Base-by-base conservation (phyloP, 495 filamentous ascomycete species). In the Aspergillus saccharolyticus region DNA sequence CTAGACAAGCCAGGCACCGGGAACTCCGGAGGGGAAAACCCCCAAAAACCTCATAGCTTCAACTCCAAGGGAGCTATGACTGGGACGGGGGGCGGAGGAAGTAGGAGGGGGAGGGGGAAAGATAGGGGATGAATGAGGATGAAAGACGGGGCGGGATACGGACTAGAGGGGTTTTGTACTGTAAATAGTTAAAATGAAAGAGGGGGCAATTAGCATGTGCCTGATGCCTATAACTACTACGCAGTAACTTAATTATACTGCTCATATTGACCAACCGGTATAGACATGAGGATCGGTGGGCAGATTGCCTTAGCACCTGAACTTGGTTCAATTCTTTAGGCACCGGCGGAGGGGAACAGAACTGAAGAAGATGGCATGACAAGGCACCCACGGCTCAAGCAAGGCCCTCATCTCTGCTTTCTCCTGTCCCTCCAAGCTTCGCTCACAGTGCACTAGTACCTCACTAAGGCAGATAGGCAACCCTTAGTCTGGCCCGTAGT, bases 371-470 rank as follows among this genome's bases (percentile, higher is more conserved):
- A 16, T 17, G 30, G 51, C 12, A 19, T 8, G 28, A 53, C 18
- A n/a, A n/a, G n/a, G n/a, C n/a, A n/a, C n/a, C n/a, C n/a, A n/a
- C n/a, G n/a, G n/a, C n/a, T n/a, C 47, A 45, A 7, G 20, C 3
- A 3, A 22, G 6, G n/a, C 0, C 24, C 25, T 54, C 17, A 54
- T 45, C 25, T 54, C 30, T 25, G 39, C 17, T 45, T 30, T 12
- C 7, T 44, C 1, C 42, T 46, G 9, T 30, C 8, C n/a, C 28
- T 33, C 42, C 46, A 52, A 52, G 55, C 55, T 54, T 54, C 45
- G 17, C 44, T 52, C 52, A 21, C 28, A 30, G 12, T 20, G 44
- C 52, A 50, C 57, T 59, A 59, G 57, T 55, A 52, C 57, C 57
- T 59, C 53, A 54, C 57, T 59, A 50, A 30, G 21, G 22, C 22